Conservation (phyloP, 148 eudicot species). For the Rhododendron griersonianum region DNA sequence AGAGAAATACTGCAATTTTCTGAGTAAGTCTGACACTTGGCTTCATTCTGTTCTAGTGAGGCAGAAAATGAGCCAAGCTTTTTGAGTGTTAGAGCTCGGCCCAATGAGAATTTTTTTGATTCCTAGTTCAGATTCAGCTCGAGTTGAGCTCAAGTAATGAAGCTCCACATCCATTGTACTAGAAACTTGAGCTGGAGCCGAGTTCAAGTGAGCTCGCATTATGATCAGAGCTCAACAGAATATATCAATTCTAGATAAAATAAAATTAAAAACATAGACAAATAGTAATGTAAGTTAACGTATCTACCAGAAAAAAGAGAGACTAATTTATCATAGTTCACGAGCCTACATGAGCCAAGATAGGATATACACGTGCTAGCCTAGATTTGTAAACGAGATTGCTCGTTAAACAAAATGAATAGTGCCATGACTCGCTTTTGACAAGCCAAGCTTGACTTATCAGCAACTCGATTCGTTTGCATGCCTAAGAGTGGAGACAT, state of each 20-base stretch:
- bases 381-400: not conserved
- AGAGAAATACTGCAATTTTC: conserved; percentile 41
- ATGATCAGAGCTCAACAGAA: not conserved
- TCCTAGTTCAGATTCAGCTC: not conserved
- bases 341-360: not conserved
- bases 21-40: conserved; percentile 16
- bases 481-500: not conserved
- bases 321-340: not conserved
- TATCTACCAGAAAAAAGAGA: not conserved
- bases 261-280: not conserved
- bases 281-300: too few species aligned
- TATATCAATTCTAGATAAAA: too few species aligned
- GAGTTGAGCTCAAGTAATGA: not conserved
- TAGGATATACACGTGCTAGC: not conserved
- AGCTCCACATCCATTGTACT: not conserved
- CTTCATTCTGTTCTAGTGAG: not conserved
- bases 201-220: not conserved
- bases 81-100: not conserved
- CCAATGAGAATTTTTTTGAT: not conserved
- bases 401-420: not conserved
- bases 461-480: not conserved
- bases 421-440: not conserved
- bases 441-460: not conserved
- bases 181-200: not conserved
- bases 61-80: not conserved